These are phyloP conservation scores for Phytophthora syringae DNA, from an alignment of 352 stramenopile species.

Conservation along the genomic window DNA sequence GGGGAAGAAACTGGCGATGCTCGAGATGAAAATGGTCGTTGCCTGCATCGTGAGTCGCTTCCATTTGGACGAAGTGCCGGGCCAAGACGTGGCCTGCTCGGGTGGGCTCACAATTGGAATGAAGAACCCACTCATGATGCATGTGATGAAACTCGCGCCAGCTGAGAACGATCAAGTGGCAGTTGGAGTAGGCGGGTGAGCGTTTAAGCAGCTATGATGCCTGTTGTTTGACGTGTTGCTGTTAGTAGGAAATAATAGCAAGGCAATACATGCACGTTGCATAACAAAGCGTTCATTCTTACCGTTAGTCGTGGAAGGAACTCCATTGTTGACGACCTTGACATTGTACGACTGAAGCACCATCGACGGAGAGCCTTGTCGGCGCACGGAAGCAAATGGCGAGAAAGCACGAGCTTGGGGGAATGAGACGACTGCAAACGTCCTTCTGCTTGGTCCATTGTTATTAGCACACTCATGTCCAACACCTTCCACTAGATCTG, in stretches of 20 bases:
- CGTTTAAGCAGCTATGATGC: neutral
- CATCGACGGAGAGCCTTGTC: too few species aligned
- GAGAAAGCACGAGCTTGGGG: too few species aligned
- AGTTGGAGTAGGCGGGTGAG: conserved; percentile 22
- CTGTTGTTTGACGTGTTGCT: neutral
- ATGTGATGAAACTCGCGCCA: conserved; percentile 20
- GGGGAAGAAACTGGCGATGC: conserved; percentile 58
- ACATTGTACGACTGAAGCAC: too few species aligned
- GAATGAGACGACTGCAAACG: too few species aligned
- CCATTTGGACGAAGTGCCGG: conserved; percentile 43
- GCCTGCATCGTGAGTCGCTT: conserved; percentile 58
- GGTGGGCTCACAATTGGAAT: conserved; percentile 56
- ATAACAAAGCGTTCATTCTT: too few species aligned
- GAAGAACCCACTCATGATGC: conserved; percentile 47
- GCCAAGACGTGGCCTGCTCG: conserved; percentile 47
- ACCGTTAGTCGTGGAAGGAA: too few species aligned
- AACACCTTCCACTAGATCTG: too few species aligned
- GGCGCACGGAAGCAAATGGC: too few species aligned
- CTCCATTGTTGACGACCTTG: too few species aligned
- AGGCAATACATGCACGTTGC: too few species aligned
- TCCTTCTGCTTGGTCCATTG: too few species aligned
- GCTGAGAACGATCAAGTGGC: neutral
- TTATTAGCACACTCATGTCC: too few species aligned
- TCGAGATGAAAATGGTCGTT: conserved; percentile 84
- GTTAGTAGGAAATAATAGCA: conserved; percentile 1